phyloP scores from a whole-genome alignment of 139 green algal genomes.

The Astrephomene gubernaculifera region DNA sequence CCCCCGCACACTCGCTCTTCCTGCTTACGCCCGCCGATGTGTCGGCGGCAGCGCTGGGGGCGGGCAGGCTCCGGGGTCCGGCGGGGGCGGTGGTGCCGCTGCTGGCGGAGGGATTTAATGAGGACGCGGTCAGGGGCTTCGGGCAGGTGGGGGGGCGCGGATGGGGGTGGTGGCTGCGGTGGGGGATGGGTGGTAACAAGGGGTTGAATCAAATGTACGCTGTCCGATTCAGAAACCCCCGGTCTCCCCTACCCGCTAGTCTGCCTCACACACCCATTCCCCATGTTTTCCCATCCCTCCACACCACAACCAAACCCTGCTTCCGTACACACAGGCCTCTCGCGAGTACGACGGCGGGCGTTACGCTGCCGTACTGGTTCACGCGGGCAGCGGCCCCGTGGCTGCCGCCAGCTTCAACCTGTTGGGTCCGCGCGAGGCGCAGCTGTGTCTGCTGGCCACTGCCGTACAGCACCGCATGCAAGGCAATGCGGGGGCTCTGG shows the following conservation, averaged over 20 bases:
- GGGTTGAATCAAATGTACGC: no score
- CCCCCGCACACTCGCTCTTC: constrained; percentile 13
- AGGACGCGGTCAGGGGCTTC: constrained; percentile 22
- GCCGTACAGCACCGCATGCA: background rate
- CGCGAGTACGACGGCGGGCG: constrained; percentile 43
- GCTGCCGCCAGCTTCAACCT: constrained; percentile 31
- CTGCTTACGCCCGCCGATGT: constrained; percentile 21
- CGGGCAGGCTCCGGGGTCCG: background rate
- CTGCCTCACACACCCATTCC: no score
- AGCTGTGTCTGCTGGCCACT: constrained; percentile 38
- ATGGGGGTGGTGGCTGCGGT: no score
- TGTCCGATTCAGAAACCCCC: no score
- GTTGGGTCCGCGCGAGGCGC: background rate
- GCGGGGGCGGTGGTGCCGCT: constrained; percentile 15
- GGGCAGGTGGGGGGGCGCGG: background rate
- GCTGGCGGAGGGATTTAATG: constrained; percentile 25
- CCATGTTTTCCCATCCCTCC: no score
- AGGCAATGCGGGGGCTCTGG: constrained; percentile 18
- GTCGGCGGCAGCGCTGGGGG: background rate
- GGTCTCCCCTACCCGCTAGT: no score
- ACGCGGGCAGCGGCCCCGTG: constrained; percentile 6
- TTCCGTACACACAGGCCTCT: background rate
- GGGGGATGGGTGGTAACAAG: no score
- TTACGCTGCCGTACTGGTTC: constrained; percentile 36
- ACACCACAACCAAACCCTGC: no score